A percentile compares a stretch with the other conserved stretches of the same genome.
Conservation (phyloP, 768 basidiomycete species). For the Trametes cubensis region DNA sequence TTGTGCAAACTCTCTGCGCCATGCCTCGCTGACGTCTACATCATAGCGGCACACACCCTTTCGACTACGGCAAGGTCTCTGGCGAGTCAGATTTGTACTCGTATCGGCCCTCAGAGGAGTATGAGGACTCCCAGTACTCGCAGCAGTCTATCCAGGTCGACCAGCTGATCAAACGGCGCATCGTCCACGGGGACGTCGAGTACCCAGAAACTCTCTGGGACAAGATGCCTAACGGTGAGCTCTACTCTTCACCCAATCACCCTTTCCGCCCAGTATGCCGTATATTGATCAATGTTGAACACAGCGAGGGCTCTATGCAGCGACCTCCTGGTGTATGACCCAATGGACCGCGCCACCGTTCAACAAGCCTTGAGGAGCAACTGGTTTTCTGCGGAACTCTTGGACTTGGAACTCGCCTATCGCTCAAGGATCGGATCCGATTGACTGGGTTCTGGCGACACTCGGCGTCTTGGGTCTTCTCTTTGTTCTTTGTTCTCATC, state of each 20-base stretch:
- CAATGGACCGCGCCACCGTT: constrained; percentile 63
- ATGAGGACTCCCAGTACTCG: constrained; percentile 37
- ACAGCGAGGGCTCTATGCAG: constrained; percentile 62
- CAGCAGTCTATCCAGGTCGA: constrained; percentile 53
- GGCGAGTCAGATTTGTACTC: constrained; percentile 31
- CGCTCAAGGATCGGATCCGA: constrained; percentile 47
- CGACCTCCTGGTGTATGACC: constrained; percentile 63
- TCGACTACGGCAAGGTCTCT: constrained; percentile 54
- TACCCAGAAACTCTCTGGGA: constrained; percentile 61
- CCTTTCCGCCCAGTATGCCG: too few relatives aligned
- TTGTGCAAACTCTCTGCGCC: neutral
- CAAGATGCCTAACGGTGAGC: constrained; percentile 59
- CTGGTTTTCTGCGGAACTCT: constrained; percentile 70
- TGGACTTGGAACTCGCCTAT: constrained; percentile 65
- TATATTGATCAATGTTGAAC: neutral
- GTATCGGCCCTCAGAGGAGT: constrained; percentile 22
- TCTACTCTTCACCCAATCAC: neutral
- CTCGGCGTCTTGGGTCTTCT: neutral
- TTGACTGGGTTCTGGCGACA: neutral
- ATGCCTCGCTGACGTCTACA: neutral
- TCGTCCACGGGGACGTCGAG: constrained; percentile 61
- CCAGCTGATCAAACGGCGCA: constrained; percentile 65
- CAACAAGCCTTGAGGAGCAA: constrained; percentile 56
- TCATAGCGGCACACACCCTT: constrained; percentile 72
- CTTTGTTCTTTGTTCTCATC: neutral